Percentiles rank a stretch among this genome's conserved stretches.
phyloP scores from a whole-genome alignment of 331 rosid species.

The Rosa hybrid region DNA sequence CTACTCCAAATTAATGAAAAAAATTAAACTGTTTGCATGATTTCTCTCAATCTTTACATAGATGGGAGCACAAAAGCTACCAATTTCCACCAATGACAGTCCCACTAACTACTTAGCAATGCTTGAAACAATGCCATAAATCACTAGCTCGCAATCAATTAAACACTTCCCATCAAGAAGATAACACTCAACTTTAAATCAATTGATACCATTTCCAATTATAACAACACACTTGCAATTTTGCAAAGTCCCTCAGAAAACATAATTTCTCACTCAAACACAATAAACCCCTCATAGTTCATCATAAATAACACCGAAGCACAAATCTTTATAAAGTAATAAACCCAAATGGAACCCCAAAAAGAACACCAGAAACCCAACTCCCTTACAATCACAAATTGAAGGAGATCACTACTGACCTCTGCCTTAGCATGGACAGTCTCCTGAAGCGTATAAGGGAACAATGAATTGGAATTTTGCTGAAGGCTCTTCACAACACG shows the following conservation, averaged over 20 bases:
- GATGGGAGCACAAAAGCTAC: conserved; percentile 27
- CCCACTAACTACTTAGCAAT: conserved; percentile 30
- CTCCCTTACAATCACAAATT: neutral
- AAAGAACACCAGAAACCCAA: conserved; percentile 20
- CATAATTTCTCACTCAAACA: conserved; percentile 33
- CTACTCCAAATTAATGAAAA: conserved; percentile 48
- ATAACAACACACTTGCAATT: conserved; percentile 13
- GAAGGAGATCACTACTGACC: too few species aligned
- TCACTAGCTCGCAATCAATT: conserved; percentile 23
- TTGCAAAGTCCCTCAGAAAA: conserved; percentile 24
- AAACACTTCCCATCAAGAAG: conserved; percentile 24
- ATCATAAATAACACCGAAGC: conserved; percentile 24
- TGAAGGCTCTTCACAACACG: too few species aligned
- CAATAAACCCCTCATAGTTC: conserved; percentile 23
- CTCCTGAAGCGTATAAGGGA: too few species aligned
- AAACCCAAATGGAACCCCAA: neutral
- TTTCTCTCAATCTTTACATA: conserved; percentile 39
- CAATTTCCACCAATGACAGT: conserved; percentile 6
- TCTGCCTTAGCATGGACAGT: too few species aligned
- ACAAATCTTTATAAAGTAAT: conserved; percentile 22
- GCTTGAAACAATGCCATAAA: conserved; percentile 34
- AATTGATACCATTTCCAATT: conserved; percentile 36
- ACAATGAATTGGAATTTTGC: too few species aligned
- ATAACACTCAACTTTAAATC: conserved; percentile 32
- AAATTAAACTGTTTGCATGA: conserved; percentile 44